phyloP scores from a whole-genome alignment of 495 filamentous ascomycete species.

The Trichocladium uniseriatum region DNA sequence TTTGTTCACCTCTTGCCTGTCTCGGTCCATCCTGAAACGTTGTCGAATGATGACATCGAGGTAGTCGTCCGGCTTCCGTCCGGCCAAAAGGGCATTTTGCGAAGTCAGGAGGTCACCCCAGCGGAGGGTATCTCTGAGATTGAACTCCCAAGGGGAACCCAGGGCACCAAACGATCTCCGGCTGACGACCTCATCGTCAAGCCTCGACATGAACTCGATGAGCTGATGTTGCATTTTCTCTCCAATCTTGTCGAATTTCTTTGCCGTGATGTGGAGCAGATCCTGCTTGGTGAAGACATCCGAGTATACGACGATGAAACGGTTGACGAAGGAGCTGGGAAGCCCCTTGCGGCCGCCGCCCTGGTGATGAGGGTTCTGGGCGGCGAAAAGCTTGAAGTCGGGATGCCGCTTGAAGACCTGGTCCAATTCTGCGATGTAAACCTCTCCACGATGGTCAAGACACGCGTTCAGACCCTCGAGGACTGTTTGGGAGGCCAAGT shows the following conservation, averaged over 20 bases:
- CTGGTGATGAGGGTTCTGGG: conserved; percentile 96
- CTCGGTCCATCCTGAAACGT: conserved; percentile 65
- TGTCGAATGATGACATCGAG: conserved; percentile 78
- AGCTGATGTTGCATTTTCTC: conserved; percentile 47
- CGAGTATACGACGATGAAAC: conserved; percentile 95
- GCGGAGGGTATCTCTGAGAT: conserved; percentile 81
- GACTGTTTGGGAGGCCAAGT: conserved; percentile 91
- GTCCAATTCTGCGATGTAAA: conserved; percentile 90
- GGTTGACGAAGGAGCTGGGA: conserved; percentile 92
- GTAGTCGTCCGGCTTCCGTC: conserved; percentile 54
- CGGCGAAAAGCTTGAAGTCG: conserved; percentile 85
- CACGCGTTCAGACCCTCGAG: conserved; percentile 96
- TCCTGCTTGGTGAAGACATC: conserved; percentile 78
- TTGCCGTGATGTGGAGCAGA: conserved; percentile 68
- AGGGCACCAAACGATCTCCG: conserved; percentile 60
- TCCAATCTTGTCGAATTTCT: conserved; percentile 58
- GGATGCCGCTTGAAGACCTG: conserved; percentile 85
- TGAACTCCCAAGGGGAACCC: conserved; percentile 95
- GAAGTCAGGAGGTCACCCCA: conserved; percentile 71
- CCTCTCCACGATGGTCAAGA: conserved; percentile 91
- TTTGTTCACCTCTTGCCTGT: conserved; percentile 51
- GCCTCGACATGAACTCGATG: conserved; percentile 68
- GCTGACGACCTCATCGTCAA: conserved; percentile 61
- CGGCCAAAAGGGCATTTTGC: conserved; percentile 44
- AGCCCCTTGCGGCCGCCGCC: conserved; percentile 93